Conservation (phyloP, 2,329 filamentous ascomycete genomes). For the Exophiala mesophila region DNA sequence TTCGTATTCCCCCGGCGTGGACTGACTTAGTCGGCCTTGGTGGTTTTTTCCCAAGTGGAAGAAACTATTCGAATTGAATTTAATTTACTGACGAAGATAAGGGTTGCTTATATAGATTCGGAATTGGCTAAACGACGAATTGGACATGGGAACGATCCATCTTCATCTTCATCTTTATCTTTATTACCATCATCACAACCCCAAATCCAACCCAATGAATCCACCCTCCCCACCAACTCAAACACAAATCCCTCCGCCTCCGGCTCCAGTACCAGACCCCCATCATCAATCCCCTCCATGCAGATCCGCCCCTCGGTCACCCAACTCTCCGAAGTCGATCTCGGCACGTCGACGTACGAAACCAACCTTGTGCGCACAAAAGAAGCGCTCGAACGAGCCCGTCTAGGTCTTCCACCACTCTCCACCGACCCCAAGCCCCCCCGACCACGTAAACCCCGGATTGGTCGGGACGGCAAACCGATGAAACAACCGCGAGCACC, state of each 20-base stretch:
- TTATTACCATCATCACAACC: too few species aligned
- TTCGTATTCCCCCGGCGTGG: slow-evolving; percentile 40
- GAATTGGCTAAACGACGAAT: slow-evolving; percentile 54
- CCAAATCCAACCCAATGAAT: too few species aligned
- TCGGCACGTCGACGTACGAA: slow-evolving; percentile 44
- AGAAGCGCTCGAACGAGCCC: slow-evolving; percentile 41
- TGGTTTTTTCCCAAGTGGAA: too few species aligned
- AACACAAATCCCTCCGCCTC: too few species aligned
- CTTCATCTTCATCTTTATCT: too few species aligned
- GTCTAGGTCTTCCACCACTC: slow-evolving; percentile 25
- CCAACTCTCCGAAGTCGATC: slow-evolving; percentile 54
- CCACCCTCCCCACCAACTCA: too few species aligned
- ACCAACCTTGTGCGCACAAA: slow-evolving; percentile 42
- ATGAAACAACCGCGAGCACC: slow-evolving; percentile 32
- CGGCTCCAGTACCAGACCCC: too few species aligned
- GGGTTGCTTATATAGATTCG: slow-evolving; percentile 63
- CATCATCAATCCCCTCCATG: background rate
- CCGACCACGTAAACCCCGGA: slow-evolving; percentile 30
- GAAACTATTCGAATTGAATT: too few species aligned
- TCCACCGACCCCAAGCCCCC: slow-evolving; percentile 27
- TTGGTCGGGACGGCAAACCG: slow-evolving; percentile 40
- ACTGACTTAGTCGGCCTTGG: slow-evolving; percentile 12
- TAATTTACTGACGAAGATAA: slow-evolving; percentile 55
- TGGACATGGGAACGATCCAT: too few species aligned
- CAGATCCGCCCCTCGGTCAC: slow-evolving; percentile 41